Conservation (phyloP, 164 flowering plant genomes). For the Magnolia sinica region DNA sequence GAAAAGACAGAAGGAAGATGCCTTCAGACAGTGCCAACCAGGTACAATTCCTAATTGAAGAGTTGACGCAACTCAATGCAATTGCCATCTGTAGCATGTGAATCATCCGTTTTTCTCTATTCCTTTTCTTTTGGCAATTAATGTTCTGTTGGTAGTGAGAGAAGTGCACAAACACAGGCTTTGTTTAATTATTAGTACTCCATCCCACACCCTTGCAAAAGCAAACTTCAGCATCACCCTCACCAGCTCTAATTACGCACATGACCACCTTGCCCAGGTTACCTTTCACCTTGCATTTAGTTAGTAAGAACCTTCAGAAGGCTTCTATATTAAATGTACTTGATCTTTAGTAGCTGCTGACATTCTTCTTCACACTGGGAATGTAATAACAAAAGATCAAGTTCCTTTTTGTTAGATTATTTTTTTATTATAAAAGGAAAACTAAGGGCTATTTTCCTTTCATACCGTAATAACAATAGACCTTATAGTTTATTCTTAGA, state of each 20-base stretch:
- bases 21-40: not conserved
- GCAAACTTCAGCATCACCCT: not conserved
- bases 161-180: too few species aligned
- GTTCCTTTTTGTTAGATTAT: too few species aligned
- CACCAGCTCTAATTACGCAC: not conserved
- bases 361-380: not conserved
- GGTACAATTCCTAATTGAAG: not conserved
- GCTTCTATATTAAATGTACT: not conserved
- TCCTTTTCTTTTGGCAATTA: not conserved
- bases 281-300: not conserved
- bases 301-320: not conserved
- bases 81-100: not conserved
- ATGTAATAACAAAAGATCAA: too few species aligned
- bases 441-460: too few species aligned
- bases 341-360: not conserved
- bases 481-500: too few species aligned
- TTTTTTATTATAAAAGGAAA: too few species aligned
- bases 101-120: not conserved
- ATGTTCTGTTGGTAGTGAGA: not conserved
- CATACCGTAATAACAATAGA: too few species aligned
- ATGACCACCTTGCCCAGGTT: not conserved
- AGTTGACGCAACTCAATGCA: not conserved
- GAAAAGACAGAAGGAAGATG: not conserved
- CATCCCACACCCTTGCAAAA: not conserved
- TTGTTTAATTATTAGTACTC: too few species aligned